Base-by-base conservation (phyloP, 2,329 filamentous ascomycete genomes). In the Corynespora cassiicola region DNA sequence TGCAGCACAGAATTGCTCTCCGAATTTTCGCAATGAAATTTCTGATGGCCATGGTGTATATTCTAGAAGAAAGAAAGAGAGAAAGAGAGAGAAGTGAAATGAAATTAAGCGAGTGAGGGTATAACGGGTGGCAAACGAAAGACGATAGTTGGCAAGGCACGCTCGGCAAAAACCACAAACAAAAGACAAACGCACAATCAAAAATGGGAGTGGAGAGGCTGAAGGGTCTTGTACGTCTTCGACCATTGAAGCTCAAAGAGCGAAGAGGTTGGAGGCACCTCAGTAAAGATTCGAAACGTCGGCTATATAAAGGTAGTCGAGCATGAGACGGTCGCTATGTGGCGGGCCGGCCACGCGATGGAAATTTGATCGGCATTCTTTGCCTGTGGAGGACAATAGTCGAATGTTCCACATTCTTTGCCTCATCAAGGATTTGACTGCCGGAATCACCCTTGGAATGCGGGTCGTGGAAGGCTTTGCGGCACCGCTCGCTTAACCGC, bases 401-500 rank as follows among this genome's bases (percentile, higher is more conserved):
- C n/a, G n/a, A 41, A 43, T 17, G 49, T 47, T 52, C 38, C 42
- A 52, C 54, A 61, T 68, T 66, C 60, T 50, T 57, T 46, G 37
- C 30, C 25, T 23, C 18, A 27, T 27, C 33, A 39, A 5, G 15
- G 40, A 37, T 41, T 28, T 18, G 12, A 17, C 8, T 34, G 30
- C 26, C 23, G 21, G n/a, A 14, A 26, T 18, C 22, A 5, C 15
- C 23, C 30, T 11, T 38, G 40, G 47, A 51, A 51, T 51, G 47
- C n/a, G n/a, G n/a, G n/a, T n/a, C n/a, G n/a, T n/a, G n/a, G n/a
- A n/a, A n/a, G n/a, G n/a, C n/a, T n/a, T n/a, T n/a, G n/a, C n/a
- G n/a, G n/a, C n/a, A n/a, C n/a, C n/a, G n/a, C n/a, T n/a, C n/a
- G n/a, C n/a, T n/a, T n/a, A n/a, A n/a, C n/a, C n/a, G n/a, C n/a